phyloP scores from a whole-genome alignment of 2,329 filamentous ascomycete genomes.

The Colletotrichum tofieldiae region DNA sequence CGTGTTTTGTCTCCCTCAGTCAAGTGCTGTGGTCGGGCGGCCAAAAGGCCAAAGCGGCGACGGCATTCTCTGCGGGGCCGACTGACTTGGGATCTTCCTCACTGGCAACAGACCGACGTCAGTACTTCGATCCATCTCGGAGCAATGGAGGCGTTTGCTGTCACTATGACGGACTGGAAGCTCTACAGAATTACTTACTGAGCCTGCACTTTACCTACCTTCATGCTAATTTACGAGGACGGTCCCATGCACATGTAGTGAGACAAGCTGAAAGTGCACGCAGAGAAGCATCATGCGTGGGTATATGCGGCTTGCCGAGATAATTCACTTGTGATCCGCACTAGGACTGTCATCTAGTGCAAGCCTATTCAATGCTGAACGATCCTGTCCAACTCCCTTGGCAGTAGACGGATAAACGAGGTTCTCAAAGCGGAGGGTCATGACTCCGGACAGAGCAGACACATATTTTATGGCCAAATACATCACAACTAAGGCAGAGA shows the following conservation, averaged over 20 bases:
- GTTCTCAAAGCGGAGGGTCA: too few species aligned
- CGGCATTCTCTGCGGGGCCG: slow-evolving; percentile 45
- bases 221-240: not conserved
- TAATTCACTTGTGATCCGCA: too few species aligned
- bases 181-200: too few species aligned
- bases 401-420: too few species aligned
- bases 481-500: too few species aligned
- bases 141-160: slow-evolving; percentile 41
- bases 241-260: not conserved
- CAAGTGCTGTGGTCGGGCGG: not conserved
- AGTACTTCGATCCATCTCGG: slow-evolving; percentile 65
- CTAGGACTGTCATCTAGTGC: too few species aligned
- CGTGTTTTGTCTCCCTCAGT: not conserved
- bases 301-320: not conserved
- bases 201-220: too few species aligned
- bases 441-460: too few species aligned
- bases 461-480: too few species aligned
- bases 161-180: too few species aligned
- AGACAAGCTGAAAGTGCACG: not conserved
- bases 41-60: slow-evolving; percentile 3
- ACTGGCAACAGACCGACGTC: slow-evolving; percentile 71
- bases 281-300: not conserved
- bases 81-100: slow-evolving; percentile 55
- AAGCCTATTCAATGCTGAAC: too few species aligned
- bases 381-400: too few species aligned